Base-by-base conservation (phyloP, 306 rosid genomes). In the Prinsepia uniflora region DNA sequence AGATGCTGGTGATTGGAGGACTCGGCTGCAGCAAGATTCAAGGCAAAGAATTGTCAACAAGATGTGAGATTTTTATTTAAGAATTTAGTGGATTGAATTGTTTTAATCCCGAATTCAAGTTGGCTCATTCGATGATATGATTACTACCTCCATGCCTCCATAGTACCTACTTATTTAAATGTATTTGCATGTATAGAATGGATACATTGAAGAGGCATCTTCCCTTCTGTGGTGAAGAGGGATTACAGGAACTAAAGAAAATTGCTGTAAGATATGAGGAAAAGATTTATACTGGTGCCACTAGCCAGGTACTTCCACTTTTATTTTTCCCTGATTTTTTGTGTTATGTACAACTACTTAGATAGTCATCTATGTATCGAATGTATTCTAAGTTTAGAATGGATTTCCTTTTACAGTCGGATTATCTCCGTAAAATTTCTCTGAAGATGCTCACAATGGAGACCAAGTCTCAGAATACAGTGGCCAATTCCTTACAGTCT, bases 191-290 rank as follows among this genome's bases (percentile, higher is more conserved):
- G 70, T 66, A 59, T 61, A 92, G 98, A 86, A 86, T 85, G 88
- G 89, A 89, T 11, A 83, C 88, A 0, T 74, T 88, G 68, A 83
- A 82, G 83, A 89, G 75, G 83, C 87, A 86, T 74, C 76, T 88
- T 71, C 92, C 92, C 6, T 68, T 79, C 76, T 67, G 85, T 53
- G 96, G 86, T 68, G 67, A 77, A 24, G 95, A 83, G 5, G 94
- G 96, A 71, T 65, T 89, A 60, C 78, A 4, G 56, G 88, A 87
- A 76, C 89, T 92, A 50, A 75, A 34, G 65, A 83, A 81, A 77
- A 86, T 89, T 70, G 96, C 96, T 67, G 80, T 76, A 73, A 89
- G 89, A 77, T 92, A 89, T 79, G 92, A 92, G 79, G 98, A 89
- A 46, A 92, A 88, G 82, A 83, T 89, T 76, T 88, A 73, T 75